Percentiles rank a stretch among this genome's conserved stretches.
phyloP scores from a whole-genome alignment of 805 yeast genomes.

The Torulaspora maleeae region DNA sequence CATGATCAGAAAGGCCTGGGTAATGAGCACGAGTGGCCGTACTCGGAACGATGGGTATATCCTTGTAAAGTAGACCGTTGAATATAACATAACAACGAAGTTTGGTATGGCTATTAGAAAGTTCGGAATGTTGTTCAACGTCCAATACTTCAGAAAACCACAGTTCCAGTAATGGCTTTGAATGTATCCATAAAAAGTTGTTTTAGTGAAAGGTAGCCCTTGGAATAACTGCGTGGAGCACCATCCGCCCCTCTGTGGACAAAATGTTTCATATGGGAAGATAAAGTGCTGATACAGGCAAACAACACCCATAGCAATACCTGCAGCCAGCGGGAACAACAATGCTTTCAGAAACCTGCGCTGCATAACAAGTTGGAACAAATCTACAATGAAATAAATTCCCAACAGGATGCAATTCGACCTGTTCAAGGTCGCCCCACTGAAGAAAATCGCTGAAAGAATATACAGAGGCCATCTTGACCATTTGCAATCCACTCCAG shows the following conservation, averaged over 20 bases:
- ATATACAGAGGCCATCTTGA: constrained; percentile 21
- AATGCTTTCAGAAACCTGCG: constrained; percentile 21
- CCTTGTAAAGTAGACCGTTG: constrained; percentile 39
- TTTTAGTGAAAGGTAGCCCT: constrained; percentile 36
- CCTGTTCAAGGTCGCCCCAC: constrained; percentile 57
- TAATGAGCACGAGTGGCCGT: constrained; percentile 42
- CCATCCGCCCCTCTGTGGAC: constrained; percentile 78
- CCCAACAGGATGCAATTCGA: constrained; percentile 79
- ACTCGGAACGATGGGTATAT: constrained; percentile 37
- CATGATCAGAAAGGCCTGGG: constrained; percentile 44
- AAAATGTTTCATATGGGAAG: constrained; percentile 53
- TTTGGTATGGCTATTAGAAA: constrained; percentile 74
- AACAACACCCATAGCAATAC: constrained; percentile 47
- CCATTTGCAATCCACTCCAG: constrained; percentile 11
- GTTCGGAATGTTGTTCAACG: constrained; percentile 73
- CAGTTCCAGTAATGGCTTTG: constrained; percentile 80
- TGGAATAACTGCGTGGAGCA: constrained; percentile 44
- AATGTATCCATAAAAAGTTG: constrained; percentile 59
- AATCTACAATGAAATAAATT: constrained; percentile 55
- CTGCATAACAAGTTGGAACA: constrained; percentile 28
- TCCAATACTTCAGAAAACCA: constrained; percentile 83
- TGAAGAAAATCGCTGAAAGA: constrained; percentile 39
- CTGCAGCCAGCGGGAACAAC: constrained; percentile 46
- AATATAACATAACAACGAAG: constrained; percentile 41
- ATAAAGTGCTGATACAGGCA: constrained; percentile 44